Conservation (phyloP, 2,329 filamentous ascomycete species). For the Gyromitra esculenta region DNA sequence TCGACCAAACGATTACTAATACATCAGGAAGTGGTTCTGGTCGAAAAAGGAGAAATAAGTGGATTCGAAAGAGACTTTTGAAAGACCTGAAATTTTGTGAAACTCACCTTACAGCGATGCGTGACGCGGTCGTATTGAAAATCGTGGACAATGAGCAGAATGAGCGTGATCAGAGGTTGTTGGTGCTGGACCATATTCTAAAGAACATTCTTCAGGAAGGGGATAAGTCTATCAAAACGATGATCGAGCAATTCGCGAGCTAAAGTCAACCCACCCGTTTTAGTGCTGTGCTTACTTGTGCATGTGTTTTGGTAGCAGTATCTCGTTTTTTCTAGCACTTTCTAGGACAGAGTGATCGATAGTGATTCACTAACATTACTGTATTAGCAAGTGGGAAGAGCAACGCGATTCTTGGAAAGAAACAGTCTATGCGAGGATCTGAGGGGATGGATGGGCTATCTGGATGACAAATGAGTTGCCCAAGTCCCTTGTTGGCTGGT, state of each 20-base stretch:
- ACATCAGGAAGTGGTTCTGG: conserved; percentile 1
- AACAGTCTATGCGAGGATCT: no score
- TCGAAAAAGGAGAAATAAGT: conserved; percentile 26
- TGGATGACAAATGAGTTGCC: no score
- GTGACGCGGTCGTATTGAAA: conserved; percentile 19
- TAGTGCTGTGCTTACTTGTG: neutral
- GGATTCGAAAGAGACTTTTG: conserved; percentile 24
- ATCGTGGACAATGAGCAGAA: conserved; percentile 38
- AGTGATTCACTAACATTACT: neutral
- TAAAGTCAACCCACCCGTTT: conserved; percentile 6
- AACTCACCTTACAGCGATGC: conserved; percentile 10
- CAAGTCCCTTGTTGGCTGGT: no score
- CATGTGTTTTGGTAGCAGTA: neutral
- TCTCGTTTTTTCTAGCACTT: neutral
- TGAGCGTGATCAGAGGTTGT: conserved; percentile 38
- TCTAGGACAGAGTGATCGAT: neutral
- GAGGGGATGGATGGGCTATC: no score
- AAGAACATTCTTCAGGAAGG: conserved; percentile 13
- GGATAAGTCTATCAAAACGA: conserved; percentile 19
- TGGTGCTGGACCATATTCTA: conserved; percentile 35
- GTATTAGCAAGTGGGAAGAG: no score
- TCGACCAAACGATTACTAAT: conserved; percentile 10
- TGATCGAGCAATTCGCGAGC: conserved; percentile 16
- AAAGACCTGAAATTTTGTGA: conserved; percentile 31
- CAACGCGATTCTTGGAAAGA: no score